A percentile compares a stretch with the other conserved stretches of the same genome.
Conservation (phyloP, 1,139 yeast species). For the Hansenula anomala region DNA sequence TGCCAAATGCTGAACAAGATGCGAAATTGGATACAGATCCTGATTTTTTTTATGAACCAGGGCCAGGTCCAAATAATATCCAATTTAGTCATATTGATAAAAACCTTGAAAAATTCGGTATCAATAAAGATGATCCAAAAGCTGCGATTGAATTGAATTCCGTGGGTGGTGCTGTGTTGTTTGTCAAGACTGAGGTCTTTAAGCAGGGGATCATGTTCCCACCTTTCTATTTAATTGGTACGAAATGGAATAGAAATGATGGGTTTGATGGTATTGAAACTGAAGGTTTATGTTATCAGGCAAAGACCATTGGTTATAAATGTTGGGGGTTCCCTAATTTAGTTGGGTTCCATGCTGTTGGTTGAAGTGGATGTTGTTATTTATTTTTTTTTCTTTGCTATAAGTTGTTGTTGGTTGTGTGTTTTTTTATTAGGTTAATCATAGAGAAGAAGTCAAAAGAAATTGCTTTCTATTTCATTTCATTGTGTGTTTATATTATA, state of each 20-base stretch:
- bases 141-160: conserved; percentile 34
- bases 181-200: conserved; percentile 35
- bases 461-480: too few species aligned
- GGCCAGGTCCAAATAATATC: conserved; percentile 30
- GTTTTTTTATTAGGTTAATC: too few species aligned
- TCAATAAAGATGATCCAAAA: conserved; percentile 10
- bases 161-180: conserved; percentile 47
- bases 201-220: conserved; percentile 44
- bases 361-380: not conserved
- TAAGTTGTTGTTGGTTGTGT: too few species aligned
- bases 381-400: too few species aligned
- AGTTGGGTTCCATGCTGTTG: conserved; percentile 11
- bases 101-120: conserved; percentile 14
- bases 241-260: conserved; percentile 39
- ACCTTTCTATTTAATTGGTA: conserved; percentile 40
- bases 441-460: too few species aligned
- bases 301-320: conserved; percentile 37
- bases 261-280: conserved; percentile 53
- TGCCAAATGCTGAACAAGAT: conserved; percentile 31
- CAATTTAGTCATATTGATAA: conserved; percentile 29
- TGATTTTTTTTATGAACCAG: conserved; percentile 35
- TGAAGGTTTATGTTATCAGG: conserved; percentile 46
- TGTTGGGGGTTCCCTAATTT: conserved; percentile 31
- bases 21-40: conserved; percentile 32
- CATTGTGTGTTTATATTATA: not conserved